A percentile compares a stretch with the other conserved stretches of the same genome.
These are phyloP conservation scores for Mycosphaerelloides madeirae DNA, from an alignment of 2,329 filamentous ascomycete species.

Conservation along the genomic window DNA sequence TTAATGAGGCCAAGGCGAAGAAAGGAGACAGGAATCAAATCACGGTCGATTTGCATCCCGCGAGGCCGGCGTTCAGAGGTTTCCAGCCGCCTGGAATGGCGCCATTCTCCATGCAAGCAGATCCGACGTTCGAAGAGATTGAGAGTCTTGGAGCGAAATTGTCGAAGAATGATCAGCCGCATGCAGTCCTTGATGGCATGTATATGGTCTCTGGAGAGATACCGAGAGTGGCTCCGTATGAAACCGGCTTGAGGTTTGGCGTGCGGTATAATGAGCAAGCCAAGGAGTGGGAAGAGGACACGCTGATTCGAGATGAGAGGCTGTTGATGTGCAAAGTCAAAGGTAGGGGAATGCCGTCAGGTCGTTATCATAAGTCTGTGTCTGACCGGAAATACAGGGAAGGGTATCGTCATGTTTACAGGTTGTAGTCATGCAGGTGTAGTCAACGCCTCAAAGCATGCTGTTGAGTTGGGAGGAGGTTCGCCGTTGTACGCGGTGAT, in stretches of 20 bases:
- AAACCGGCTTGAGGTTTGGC: conserved; percentile 23
- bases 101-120: conserved; percentile 20
- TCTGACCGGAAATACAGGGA: conserved; percentile 13
- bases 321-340: conserved; percentile 29
- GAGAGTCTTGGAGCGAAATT: conserved; percentile 21
- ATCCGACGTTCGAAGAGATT: conserved; percentile 27
- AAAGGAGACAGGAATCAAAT: conserved; percentile 3
- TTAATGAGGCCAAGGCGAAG: conserved; percentile 14
- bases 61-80: conserved; percentile 21
- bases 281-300: conserved; percentile 21
- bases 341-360: conserved; percentile 12
- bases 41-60: conserved; percentile 25
- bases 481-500: conserved; percentile 27
- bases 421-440: conserved; percentile 28
- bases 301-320: conserved; percentile 22
- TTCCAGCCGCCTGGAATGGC: conserved; percentile 14
- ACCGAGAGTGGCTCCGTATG: conserved; percentile 23
- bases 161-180: conserved; percentile 19
- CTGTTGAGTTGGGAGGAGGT: conserved; percentile 18
- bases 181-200: conserved; percentile 19
- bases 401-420: conserved; percentile 28
- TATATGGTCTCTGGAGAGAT: conserved; percentile 28
- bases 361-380: not conserved
- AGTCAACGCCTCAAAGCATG: conserved; percentile 24
- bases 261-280: conserved; percentile 13